Conservation (phyloP, 345 rosid genomes). For the Hibiscus trionum region DNA sequence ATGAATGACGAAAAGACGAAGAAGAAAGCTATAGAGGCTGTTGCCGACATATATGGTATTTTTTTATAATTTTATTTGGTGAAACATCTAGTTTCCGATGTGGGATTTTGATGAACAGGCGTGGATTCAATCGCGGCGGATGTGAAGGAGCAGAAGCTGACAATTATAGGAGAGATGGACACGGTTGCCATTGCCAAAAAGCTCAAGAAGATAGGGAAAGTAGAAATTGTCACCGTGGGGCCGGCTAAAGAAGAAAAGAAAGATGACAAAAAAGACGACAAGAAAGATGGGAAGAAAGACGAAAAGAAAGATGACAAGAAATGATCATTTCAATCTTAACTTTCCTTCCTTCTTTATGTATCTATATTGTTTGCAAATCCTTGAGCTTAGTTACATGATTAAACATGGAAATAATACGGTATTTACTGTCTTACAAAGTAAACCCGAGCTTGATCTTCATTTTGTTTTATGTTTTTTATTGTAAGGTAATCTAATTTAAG, state of each 20-base stretch:
- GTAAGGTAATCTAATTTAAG: too few species aligned
- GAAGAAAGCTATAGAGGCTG: constrained; percentile 41
- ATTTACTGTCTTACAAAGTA: too few species aligned
- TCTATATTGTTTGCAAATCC: not conserved
- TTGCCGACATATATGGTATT: constrained; percentile 28
- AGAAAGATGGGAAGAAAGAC: not conserved
- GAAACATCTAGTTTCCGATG: not conserved
- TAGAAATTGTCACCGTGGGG: constrained; percentile 22
- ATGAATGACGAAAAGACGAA: constrained; percentile 32
- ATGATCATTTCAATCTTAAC: not conserved
- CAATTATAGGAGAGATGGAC: constrained; percentile 22
- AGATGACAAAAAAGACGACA: constrained; percentile 4
- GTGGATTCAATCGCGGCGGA: constrained; percentile 31
- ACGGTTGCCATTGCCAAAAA: constrained; percentile 22
- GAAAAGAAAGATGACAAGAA: constrained; percentile 18
- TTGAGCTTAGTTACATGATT: not conserved
- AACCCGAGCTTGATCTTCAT: not conserved
- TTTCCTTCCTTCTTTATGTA: too few species aligned
- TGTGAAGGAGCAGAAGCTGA: constrained; percentile 12
- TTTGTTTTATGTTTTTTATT: not conserved
- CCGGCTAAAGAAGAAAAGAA: constrained; percentile 26
- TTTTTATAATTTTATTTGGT: not conserved
- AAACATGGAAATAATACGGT: not conserved
- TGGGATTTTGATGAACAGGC: constrained; percentile 10
- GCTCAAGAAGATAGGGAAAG: constrained; percentile 29